Conservation (phyloP, 75 land plant species). For the Pseudotsuga menziesii region DNA sequence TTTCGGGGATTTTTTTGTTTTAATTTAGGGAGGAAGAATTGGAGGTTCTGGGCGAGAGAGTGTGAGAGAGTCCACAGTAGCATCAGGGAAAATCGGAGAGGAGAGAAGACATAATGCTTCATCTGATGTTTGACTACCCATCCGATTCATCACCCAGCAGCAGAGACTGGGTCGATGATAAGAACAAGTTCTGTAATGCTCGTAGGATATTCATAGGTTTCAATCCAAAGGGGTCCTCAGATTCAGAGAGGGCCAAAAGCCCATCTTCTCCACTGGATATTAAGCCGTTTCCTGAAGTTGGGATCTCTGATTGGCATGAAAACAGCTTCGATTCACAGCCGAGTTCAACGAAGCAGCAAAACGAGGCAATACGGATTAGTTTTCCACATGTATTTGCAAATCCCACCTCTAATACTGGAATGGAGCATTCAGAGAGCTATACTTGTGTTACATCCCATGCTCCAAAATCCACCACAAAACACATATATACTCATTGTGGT, state of each 20-base stretch:
- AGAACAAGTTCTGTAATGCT: not conserved
- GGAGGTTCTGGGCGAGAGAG: too few relatives aligned
- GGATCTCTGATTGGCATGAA: constrained; percentile 5
- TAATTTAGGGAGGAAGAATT: not conserved
- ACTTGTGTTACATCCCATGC: constrained; percentile 31
- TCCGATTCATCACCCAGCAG: not conserved
- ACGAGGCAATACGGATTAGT: not conserved
- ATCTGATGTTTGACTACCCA: not conserved
- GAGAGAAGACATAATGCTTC: not conserved
- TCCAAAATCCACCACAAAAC: constrained; percentile 1
- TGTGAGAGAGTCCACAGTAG: not conserved
- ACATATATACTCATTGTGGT: not conserved
- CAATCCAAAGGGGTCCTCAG: not conserved
- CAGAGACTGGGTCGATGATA: not conserved
- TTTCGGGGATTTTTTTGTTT: not conserved
- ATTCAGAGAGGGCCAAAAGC: not conserved
- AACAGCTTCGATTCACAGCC: constrained; percentile 12
- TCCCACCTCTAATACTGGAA: not conserved
- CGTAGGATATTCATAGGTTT: constrained; percentile 1
- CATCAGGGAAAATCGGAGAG: not conserved
- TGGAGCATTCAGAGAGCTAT: constrained; percentile 32
- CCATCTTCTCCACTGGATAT: constrained; percentile 12
- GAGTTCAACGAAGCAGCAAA: not conserved
- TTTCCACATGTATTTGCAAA: not conserved
- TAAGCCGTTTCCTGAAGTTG: not conserved